Percentiles rank a stretch among this genome's conserved stretches.
These are phyloP conservation scores for Chalciporus pseudorubinellus DNA, from an alignment of 768 basidiomycete genomes.

Conservation along the genomic window DNA sequence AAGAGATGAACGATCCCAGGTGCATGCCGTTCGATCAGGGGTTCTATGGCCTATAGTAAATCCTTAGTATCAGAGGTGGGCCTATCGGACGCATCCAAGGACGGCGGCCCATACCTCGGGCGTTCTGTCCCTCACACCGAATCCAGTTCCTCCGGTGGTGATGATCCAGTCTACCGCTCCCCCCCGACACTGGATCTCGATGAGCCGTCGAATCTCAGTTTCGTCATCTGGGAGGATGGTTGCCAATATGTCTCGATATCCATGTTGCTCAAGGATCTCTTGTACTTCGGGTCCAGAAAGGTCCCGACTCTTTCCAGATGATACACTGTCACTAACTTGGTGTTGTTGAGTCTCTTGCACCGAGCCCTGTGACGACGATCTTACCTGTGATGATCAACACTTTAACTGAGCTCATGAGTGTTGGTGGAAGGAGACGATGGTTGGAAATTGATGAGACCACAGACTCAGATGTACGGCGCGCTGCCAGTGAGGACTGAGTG, in stretches of 20 bases:
- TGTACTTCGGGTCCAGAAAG: conserved; percentile 65
- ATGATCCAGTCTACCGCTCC: conserved; percentile 68
- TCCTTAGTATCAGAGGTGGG: background rate
- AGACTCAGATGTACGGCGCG: too few species aligned
- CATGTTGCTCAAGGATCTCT: conserved; percentile 41
- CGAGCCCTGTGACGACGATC: background rate
- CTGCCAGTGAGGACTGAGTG: background rate
- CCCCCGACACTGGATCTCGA: conserved; percentile 46
- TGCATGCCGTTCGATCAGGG: conserved; percentile 63
- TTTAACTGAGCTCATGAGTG: conserved; percentile 24
- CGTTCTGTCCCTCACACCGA: conserved; percentile 75
- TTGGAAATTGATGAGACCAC: background rate
- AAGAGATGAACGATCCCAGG: conserved; percentile 76
- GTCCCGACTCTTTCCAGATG: conserved; percentile 48
- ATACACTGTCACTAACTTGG: conserved; percentile 69
- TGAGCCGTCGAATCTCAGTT: conserved; percentile 43
- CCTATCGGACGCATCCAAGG: background rate
- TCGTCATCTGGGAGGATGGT: conserved; percentile 68
- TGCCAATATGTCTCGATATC: conserved; percentile 37
- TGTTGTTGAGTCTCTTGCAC: conserved; percentile 2
- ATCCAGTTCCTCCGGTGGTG: conserved; percentile 87
- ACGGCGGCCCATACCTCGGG: conserved; percentile 60
- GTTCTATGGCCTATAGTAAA: conserved; percentile 49
- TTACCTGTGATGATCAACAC: conserved; percentile 30
- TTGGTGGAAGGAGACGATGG: background rate